A percentile compares a stretch with the other conserved stretches of the same genome.
phyloP scores from a whole-genome alignment of 2,329 filamentous ascomycete genomes.

The Pleomassaria siparia region DNA sequence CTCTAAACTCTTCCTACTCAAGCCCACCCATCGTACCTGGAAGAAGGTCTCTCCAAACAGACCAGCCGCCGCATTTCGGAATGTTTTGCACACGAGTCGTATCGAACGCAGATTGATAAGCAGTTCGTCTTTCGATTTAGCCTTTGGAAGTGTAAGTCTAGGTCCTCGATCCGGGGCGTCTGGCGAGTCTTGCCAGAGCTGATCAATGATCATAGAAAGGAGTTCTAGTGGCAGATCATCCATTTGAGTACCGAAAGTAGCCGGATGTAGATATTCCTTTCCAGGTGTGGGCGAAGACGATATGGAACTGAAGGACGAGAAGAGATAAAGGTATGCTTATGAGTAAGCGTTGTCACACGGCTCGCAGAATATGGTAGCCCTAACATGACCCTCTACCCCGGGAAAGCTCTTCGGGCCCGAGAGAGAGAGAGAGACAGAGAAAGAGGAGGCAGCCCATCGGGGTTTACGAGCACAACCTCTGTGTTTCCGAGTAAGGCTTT shows the following conservation, averaged over 20 bases:
- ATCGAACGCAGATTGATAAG: slow-evolving; percentile 13
- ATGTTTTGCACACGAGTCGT: slow-evolving; percentile 12
- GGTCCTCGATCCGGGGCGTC: slow-evolving; percentile 2
- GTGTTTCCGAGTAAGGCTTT: background rate
- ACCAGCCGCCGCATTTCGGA: slow-evolving; percentile 9
- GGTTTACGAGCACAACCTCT: background rate
- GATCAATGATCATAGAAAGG: slow-evolving; percentile 13
- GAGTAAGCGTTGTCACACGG: background rate
- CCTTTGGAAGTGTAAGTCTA: slow-evolving; percentile 3
- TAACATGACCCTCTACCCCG: background rate
- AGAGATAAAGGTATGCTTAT: background rate
- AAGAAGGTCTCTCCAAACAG: slow-evolving; percentile 15
- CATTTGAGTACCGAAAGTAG: background rate
- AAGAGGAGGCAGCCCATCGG: background rate
- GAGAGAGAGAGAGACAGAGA: background rate
- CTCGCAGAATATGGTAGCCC: background rate
- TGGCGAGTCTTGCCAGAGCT: slow-evolving; percentile 11
- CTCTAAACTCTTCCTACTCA: slow-evolving; percentile 11
- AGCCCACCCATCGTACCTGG: slow-evolving; percentile 8
- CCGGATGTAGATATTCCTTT: background rate
- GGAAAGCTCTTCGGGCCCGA: background rate
- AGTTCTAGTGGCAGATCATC: slow-evolving; percentile 11
- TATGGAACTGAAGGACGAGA: background rate
- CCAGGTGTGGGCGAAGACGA: background rate
- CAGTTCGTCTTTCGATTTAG: slow-evolving; percentile 6